Base-by-base conservation (phyloP, 2,329 filamentous ascomycete genomes). In the Ceratocystiopsis sp. region DNA sequence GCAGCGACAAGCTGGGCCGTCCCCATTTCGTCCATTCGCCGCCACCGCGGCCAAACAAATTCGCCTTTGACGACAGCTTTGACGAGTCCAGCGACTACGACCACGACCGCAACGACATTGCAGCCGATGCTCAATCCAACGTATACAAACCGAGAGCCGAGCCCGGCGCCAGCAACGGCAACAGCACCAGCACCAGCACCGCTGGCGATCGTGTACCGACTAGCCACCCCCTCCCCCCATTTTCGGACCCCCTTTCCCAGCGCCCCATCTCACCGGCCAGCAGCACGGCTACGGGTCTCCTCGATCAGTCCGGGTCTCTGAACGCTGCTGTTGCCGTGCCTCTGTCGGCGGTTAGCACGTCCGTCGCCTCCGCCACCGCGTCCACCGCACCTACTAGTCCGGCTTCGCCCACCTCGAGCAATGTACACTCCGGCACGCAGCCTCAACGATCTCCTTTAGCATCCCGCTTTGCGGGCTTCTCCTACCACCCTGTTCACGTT, bases 251-350 rank as follows among this genome's bases (percentile, higher is more conserved):
- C 38, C 48, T 58, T 36, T 63, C 62, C 17, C 57, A 60, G 17
- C 58, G 68, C 49, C 73, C 69, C 68, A 68, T 69, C 43, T 65
- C 63, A 17, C 55, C 62, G 19, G 56, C 53, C 19, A 51, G 52
- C 47, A 52, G 45, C 35, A 46, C 51, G 21, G 49, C 48, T 32
- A 29, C 25, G 25, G 25, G 25, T 11, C 6, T 29, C 6, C 10
- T 29, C 25, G 25, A 29, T 8, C 25, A 29, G 25, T 2, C 25
- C 25, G 25, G 6, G 25, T 29, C 25, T 29, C 9, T 29, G 25
- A 29, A 29, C 25, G 25, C 25, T 29, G 10, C 25, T 29, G 19
- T 16, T 13, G 41, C 46, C 8, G 39, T 36, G 10, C 39, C 45
- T 13, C 11, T 41, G 12, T 46, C 46, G 12, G 36, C 40, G 14